Evolutionary conservation across 2,329 filamentous ascomycete genomes (phyloP).

Genomic region (Neofusicoccum ribis): DNA sequence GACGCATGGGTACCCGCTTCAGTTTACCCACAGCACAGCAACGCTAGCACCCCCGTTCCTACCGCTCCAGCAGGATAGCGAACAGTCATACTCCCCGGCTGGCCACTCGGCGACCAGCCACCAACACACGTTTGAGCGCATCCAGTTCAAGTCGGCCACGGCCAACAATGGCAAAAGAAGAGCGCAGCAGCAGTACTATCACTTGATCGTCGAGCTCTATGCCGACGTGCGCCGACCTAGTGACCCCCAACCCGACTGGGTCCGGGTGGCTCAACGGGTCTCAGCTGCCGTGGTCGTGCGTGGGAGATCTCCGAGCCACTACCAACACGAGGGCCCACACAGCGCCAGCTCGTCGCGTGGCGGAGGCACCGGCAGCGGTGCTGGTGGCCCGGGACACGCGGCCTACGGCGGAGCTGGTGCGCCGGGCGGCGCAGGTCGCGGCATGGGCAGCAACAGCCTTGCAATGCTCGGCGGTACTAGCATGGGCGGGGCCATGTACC

Average conservation of each 20-base stretch:
- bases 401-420: conserved; percentile 25
- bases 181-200: conserved; percentile 89
- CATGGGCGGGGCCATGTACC: conserved; percentile 36
- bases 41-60: conserved; percentile 41
- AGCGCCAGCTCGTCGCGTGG: conserved; percentile 37
- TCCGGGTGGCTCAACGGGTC: conserved; percentile 37
- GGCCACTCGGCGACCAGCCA: conserved; percentile 37
- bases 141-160: conserved; percentile 92
- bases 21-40: conserved; percentile 37
- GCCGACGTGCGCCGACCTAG: conserved; percentile 36
- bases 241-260: conserved; percentile 35
- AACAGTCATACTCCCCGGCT: conserved; percentile 33
- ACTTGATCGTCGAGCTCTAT: conserved; percentile 73
- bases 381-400: conserved; percentile 42
- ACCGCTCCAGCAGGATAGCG: conserved; percentile 41
- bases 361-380: conserved; percentile 64
- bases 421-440: conserved; percentile 48
- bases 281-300: conserved; percentile 43
- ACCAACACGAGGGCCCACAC: conserved; percentile 48
- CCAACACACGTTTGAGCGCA: conserved; percentile 76
- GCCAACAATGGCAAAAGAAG: conserved; percentile 91
- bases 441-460: conserved; percentile 37
- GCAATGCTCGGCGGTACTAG: conserved; percentile 31
- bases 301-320: conserved; percentile 44
- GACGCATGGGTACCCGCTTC: conserved; percentile 40